Base-by-base conservation (phyloP, 495 filamentous ascomycete species). In the Aspergillus funiculosus region DNA sequence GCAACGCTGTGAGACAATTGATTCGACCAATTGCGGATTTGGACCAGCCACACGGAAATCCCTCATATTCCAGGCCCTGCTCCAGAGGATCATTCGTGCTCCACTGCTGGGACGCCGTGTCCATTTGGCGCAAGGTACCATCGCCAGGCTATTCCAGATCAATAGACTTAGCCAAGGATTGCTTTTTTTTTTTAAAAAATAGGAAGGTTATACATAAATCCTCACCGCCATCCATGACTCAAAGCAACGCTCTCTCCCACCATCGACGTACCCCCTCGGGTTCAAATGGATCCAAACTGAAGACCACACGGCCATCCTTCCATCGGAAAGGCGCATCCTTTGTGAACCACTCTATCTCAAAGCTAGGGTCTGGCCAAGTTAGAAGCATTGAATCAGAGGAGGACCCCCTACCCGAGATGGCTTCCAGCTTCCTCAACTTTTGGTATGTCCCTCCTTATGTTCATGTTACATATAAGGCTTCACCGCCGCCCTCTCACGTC, bases 361-460 rank as follows among this genome's bases (percentile, higher is more conserved):
- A 71, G 35, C 38, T 73, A 19, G 69, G 69, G 21, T 53, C 67
- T 19, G 67, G 67, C 13, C 60, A 58, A 22, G n/a, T 50, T 25
- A 57, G 51, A 41, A 48, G 38, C n/a, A 8, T 46, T 21, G 50
- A 46, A 32, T 46, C 48, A 36, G 57, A 74, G 41, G 73, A 80
- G 53, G 75, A 79, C 54, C 54, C 54, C 26, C 52, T 64, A 11
- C 50, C 58, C 44, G 67, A 71, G 43, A 82, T 82, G 74, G 74
- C 76, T 17, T 66, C 75, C 37, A 81, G 77, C 56, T 83, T 85
- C 41, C 58, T 81, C 46, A 79, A 83, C 50, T 85, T 76, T 61
- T 85, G 81, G 80, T 84, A 69, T 39, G 73, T 68, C n/a, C n/a
- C n/a, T n/a, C n/a, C n/a, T 36, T 48, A 27, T 41, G 39, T 40